Conservation (phyloP, 495 filamentous ascomycete species). For the Cercophora sp. region DNA sequence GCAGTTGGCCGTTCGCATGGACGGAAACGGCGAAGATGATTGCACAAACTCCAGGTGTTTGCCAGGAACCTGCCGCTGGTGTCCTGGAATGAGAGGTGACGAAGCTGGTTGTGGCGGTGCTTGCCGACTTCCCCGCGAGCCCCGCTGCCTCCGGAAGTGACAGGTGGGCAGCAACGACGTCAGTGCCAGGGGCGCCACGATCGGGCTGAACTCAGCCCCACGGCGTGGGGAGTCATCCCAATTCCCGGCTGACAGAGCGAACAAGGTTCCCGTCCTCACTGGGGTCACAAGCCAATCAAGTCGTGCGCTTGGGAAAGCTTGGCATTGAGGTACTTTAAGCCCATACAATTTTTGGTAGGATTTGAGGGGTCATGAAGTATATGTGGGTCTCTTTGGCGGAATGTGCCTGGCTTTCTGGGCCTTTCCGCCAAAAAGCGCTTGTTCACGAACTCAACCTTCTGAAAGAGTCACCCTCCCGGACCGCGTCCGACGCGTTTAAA, state of each 20-base stretch:
- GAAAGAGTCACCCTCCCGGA: not conserved
- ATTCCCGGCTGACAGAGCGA: constrained; percentile 10
- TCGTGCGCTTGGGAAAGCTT: no score
- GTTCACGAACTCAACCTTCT: not conserved
- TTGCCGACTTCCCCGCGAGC: constrained; percentile 5
- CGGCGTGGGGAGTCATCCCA: constrained; percentile 14
- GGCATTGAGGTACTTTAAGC: no score
- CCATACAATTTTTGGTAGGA: no score
- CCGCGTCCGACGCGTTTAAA: not conserved
- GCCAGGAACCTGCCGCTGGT: not conserved
- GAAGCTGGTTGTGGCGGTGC: constrained; percentile 18
- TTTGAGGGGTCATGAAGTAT: no score
- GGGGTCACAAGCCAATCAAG: no score
- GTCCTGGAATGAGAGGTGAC: constrained; percentile 15
- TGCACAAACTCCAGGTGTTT: not conserved
- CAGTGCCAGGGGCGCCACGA: constrained; percentile 6
- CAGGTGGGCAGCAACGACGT: constrained; percentile 9
- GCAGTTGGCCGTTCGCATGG: no score
- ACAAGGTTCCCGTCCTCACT: no score
- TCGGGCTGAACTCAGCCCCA: not conserved
- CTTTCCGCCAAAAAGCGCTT: constrained; percentile 2
- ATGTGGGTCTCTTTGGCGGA: no score
- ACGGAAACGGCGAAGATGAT: no score
- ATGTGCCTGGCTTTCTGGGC: not conserved
- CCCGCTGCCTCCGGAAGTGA: not conserved